These are phyloP conservation scores for Ensete ventricosum DNA, from an alignment of 176 grass and related monocot species.

Conservation along the genomic window DNA sequence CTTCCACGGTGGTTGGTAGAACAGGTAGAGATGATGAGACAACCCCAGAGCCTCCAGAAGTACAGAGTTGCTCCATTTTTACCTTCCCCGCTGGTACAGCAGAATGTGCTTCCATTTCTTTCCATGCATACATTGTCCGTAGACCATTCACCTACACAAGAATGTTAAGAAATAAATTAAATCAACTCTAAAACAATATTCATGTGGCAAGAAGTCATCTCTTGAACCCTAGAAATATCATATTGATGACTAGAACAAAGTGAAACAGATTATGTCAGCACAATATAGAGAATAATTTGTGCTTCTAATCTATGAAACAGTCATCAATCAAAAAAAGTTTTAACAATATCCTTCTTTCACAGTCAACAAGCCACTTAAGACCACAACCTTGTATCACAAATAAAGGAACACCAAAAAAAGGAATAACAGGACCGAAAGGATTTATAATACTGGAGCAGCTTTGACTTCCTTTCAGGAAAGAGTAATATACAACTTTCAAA, in stretches of 20 bases:
- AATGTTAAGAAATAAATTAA: no score
- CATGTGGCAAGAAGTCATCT: background rate
- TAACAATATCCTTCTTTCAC: background rate
- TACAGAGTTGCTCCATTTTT: background rate
- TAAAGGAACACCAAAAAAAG: background rate
- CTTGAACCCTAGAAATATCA: background rate
- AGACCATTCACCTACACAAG: background rate
- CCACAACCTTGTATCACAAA: background rate
- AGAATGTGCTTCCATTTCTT: background rate
- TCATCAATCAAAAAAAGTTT: background rate
- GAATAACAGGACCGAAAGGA: background rate
- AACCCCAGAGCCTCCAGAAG: background rate
- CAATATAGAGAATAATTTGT: background rate
- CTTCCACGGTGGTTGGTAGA: conserved; percentile 6
- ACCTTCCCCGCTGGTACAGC: background rate
- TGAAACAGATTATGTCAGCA: background rate
- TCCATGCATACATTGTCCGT: background rate
- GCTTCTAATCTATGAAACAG: background rate
- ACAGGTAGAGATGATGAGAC: conserved; percentile 16
- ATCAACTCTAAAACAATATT: no score
- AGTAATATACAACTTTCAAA: background rate
- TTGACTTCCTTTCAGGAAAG: background rate
- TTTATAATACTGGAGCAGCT: background rate
- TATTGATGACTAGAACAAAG: background rate
- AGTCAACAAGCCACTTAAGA: no score